Percentiles rank a stretch among this genome's conserved stretches.
Evolutionary conservation across 2,329 filamentous ascomycete genomes (phyloP).

Genomic region (Venturia asperata): DNA sequence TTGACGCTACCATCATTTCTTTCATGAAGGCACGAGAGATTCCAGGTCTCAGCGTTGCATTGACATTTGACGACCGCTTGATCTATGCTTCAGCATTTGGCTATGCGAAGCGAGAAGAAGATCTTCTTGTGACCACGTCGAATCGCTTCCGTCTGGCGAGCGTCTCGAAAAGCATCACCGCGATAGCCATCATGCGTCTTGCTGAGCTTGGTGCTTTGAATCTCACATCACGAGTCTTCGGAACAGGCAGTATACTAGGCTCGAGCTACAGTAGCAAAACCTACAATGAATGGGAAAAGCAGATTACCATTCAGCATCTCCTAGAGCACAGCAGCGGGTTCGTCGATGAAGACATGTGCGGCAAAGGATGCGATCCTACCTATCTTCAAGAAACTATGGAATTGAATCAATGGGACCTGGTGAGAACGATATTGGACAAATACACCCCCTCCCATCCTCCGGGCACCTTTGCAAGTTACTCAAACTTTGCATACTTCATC

Average conservation of each 20-base stretch:
- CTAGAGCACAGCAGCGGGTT: slow-evolving; percentile 18
- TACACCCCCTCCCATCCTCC: slow-evolving; percentile 11
- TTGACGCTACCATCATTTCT: neutral
- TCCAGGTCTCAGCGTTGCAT: slow-evolving; percentile 18
- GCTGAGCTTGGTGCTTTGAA: slow-evolving; percentile 12
- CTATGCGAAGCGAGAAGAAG: slow-evolving; percentile 9
- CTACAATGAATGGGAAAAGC: slow-evolving; percentile 16
- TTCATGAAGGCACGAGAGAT: slow-evolving; percentile 17
- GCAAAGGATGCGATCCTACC: slow-evolving; percentile 13
- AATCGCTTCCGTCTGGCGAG: slow-evolving; percentile 20
- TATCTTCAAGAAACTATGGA: neutral
- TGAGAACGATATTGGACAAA: slow-evolving; percentile 16
- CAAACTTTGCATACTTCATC: slow-evolving; percentile 18
- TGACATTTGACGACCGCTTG: slow-evolving; percentile 15
- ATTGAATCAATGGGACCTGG: slow-evolving; percentile 19
- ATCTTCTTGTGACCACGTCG: slow-evolving; percentile 10
- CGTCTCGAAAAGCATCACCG: slow-evolving; percentile 19
- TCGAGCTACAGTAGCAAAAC: slow-evolving; percentile 13
- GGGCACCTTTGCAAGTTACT: slow-evolving; percentile 19
- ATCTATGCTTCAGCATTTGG: slow-evolving; percentile 17
- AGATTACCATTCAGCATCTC: slow-evolving; percentile 18
- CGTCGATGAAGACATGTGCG: slow-evolving; percentile 18
- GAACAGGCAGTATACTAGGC: slow-evolving; percentile 12
- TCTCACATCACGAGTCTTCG: slow-evolving; percentile 13
- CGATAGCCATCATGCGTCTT: slow-evolving; percentile 19